A percentile compares a stretch with the other conserved stretches of the same genome.
These are phyloP conservation scores for Fraxinus floribunda DNA, from an alignment of 305 asterid genomes.

Conservation along the genomic window DNA sequence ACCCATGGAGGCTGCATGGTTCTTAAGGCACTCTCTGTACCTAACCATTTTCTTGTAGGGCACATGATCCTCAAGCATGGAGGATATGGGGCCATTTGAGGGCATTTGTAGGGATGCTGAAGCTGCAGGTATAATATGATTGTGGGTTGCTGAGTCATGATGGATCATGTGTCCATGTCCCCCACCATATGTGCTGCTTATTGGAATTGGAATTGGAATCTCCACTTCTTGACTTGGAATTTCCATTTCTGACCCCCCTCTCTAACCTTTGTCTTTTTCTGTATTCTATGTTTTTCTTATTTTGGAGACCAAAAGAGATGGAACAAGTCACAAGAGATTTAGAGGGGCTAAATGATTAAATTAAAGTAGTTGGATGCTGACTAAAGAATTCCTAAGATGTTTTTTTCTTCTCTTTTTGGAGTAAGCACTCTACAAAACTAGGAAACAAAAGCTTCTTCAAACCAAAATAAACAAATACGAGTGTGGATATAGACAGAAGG, in stretches of 20 bases:
- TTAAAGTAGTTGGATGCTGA: constrained; percentile 12
- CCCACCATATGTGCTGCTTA: constrained; percentile 37
- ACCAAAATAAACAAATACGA: constrained; percentile 6
- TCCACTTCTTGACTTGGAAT: constrained; percentile 51
- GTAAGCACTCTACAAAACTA: constrained; percentile 23
- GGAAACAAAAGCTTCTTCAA: constrained; percentile 16
- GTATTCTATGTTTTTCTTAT: constrained; percentile 30
- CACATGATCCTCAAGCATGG: constrained; percentile 14
- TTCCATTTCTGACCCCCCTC: constrained; percentile 46
- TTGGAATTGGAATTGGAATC: constrained; percentile 65
- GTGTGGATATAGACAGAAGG: background rate
- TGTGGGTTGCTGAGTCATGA: constrained; percentile 38
- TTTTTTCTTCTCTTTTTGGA: constrained; percentile 35
- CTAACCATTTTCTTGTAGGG: constrained; percentile 48
- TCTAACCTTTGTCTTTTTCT: background rate
- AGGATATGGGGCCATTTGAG: constrained; percentile 33
- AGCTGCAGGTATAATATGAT: constrained; percentile 30
- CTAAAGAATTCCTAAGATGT: background rate
- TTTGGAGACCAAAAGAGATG: constrained; percentile 58
- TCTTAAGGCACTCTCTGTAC: constrained; percentile 67
- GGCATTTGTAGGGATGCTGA: constrained; percentile 28
- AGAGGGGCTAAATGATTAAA: constrained; percentile 23
- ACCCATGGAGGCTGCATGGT: constrained; percentile 79
- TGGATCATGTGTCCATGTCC: constrained; percentile 56
- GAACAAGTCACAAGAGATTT: constrained; percentile 26